Base-by-base conservation (phyloP, 129 eudicot genomes). In the Tagetes patula region DNA sequence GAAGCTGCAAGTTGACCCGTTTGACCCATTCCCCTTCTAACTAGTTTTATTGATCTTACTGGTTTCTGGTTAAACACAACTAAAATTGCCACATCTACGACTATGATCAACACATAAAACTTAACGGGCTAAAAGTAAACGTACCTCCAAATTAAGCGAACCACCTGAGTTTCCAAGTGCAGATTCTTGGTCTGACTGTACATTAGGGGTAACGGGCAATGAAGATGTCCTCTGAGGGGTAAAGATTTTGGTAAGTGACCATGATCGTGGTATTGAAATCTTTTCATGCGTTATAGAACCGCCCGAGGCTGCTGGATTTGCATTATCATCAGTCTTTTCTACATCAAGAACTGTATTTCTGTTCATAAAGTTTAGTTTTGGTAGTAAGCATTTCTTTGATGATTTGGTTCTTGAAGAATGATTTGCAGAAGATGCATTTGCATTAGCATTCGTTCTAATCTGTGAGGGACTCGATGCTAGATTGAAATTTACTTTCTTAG, bases 201-300 rank as follows among this genome's bases (percentile, higher is more conserved):
- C 83, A 58, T 85, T 65, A 11, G 89, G 87, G 32, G 90, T 92
- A 67, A 80, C 80, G 1, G 97, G 97, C 65, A 92, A 62, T 48
- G 98, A 92, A 11, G 95, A 75, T 39, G 96, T 82, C 75, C 87
- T 87, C 38, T 87, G 87, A 80, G 98, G 98, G 43, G 94, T 84
- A 74, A 92, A 89, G 27, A 92, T 87, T 71, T 80, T 92, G 2
- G 95, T 77, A 32, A 92, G 86, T 39, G 96, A 92, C 91, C 89
- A 87, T 14, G 98, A 89, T 62, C 94, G 83, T 52, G 91, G 70
- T 14, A 87, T 85, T 20, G 91, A 78, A 58, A 83, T 68, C 79
- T 83, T 86, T 74, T 92, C 96, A 41, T 78, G 86, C 40, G 78
- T 40, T 58, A 37, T 13, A 3, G 81, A 38, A 54, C 75, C 27